A percentile compares a stretch with the other conserved stretches of the same genome.
Conservation (phyloP, 1,284 basidiomycete species). For the Mycosarcoma mackinlayi region DNA sequence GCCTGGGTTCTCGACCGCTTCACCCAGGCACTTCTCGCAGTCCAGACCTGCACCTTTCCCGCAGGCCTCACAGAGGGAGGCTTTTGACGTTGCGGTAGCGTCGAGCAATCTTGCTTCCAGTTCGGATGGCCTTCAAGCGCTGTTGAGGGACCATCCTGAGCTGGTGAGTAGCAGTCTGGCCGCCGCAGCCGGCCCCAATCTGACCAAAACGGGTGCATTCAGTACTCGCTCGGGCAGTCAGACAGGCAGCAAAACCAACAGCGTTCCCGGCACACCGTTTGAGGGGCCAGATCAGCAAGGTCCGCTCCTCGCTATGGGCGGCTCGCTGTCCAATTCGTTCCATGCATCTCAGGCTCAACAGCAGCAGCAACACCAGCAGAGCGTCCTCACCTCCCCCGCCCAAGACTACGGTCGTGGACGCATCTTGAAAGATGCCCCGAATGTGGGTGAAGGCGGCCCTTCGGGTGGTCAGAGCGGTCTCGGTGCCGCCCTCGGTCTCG, state of each 20-base stretch:
- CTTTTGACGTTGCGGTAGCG: conserved; percentile 57
- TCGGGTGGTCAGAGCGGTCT: conserved; percentile 36
- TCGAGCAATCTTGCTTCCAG: conserved; percentile 56
- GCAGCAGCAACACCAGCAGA: conserved; percentile 23
- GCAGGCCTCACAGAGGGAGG: conserved; percentile 49
- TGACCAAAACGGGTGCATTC: conserved; percentile 39
- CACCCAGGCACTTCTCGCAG: conserved; percentile 46
- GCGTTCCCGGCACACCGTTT: conserved; percentile 44
- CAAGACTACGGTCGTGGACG: conserved; percentile 32
- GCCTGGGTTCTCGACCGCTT: conserved; percentile 38
- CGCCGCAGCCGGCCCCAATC: conserved; percentile 57
- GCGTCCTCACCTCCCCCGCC: conserved; percentile 9
- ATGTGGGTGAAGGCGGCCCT: conserved; percentile 48
- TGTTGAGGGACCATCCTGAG: conserved; percentile 66
- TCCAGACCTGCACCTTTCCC: conserved; percentile 56
- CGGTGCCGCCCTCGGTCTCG: conserved; percentile 43
- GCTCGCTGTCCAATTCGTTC: conserved; percentile 44
- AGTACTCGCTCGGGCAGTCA: conserved; percentile 41
- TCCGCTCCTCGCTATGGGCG: conserved; percentile 27
- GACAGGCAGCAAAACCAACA: conserved; percentile 40
- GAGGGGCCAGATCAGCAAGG: conserved; percentile 22
- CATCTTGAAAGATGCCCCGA: conserved; percentile 44
- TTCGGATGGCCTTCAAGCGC: conserved; percentile 63
- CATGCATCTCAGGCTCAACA: conserved; percentile 26
- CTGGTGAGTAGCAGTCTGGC: conserved; percentile 62